phyloP scores from a whole-genome alignment of 2,329 filamentous ascomycete genomes.

The Rhynchosporium secalis region DNA sequence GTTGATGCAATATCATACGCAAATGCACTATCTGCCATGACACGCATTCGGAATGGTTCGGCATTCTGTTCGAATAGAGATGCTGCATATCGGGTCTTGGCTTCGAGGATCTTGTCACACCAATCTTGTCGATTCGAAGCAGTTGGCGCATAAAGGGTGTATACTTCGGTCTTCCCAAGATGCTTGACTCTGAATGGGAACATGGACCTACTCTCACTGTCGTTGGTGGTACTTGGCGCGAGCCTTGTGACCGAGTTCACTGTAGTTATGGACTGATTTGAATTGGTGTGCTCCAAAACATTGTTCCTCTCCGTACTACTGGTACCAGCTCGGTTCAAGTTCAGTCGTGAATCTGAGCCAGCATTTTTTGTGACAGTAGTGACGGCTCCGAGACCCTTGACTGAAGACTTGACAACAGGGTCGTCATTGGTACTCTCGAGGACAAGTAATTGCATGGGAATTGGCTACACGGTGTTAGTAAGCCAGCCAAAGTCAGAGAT shows the following conservation, averaged over 20 bases:
- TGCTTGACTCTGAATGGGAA: constrained; percentile 97
- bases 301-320: constrained; percentile 50
- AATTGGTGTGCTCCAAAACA: constrained; percentile 66
- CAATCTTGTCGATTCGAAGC: constrained; percentile 78
- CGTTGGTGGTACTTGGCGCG: constrained; percentile 49
- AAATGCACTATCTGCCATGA: constrained; percentile 91
- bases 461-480: constrained; percentile 66
- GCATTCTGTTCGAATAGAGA: constrained; percentile 89
- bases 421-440: constrained; percentile 92
- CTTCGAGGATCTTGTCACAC: constrained; percentile 91
- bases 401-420: constrained; percentile 75
- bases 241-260: constrained; percentile 47
- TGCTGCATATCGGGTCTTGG: constrained; percentile 90
- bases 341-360: constrained; percentile 58
- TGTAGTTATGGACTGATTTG: constrained; percentile 64
- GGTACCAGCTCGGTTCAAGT: constrained; percentile 43
- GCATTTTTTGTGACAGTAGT: constrained; percentile 60
- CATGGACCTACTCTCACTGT: constrained; percentile 51
- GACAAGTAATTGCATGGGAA: constrained; percentile 93
- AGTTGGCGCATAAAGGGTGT: constrained; percentile 83
- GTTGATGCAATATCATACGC: constrained; percentile 67
- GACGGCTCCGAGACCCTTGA: constrained; percentile 58
- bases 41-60: constrained; percentile 88
- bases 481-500: not conserved
- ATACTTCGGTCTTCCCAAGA: constrained; percentile 81